phyloP scores from a whole-genome alignment of 106 monocot species.

The Cymbidium sinense region DNA sequence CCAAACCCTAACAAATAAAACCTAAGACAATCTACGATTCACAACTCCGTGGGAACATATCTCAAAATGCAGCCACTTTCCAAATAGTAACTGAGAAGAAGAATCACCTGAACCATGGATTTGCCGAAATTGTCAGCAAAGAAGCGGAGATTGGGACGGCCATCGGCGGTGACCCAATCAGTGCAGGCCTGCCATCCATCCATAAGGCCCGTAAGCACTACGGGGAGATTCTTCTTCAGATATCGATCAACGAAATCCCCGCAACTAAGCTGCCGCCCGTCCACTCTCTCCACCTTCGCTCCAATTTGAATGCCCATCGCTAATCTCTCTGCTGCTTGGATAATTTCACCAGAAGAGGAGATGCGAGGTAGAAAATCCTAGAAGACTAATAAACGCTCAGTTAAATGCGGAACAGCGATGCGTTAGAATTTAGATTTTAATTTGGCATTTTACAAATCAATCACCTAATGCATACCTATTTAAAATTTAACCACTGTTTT shows the following conservation, averaged over 20 bases:
- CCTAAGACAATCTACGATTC: not conserved
- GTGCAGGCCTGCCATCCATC: conserved; percentile 58
- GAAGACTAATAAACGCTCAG: too few species aligned
- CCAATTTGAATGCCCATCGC: conserved; percentile 25
- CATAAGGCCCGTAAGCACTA: conserved; percentile 81
- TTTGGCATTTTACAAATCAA: too few species aligned
- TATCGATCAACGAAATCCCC: conserved; percentile 57
- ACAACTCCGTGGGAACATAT: not conserved
- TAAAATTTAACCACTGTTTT: too few species aligned
- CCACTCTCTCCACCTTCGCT: conserved; percentile 65
- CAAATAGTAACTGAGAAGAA: not conserved
- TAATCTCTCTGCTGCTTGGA: not conserved
- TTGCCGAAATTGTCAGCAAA: conserved; percentile 47
- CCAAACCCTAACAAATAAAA: not conserved
- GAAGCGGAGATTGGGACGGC: conserved; percentile 68
- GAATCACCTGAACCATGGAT: conserved; percentile 48
- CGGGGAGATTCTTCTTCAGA: conserved; percentile 62
- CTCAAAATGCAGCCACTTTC: not conserved
- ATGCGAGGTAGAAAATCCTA: too few species aligned
- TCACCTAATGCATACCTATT: too few species aligned
- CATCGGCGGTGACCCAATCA: conserved; percentile 62
- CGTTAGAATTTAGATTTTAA: too few species aligned
- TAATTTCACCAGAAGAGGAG: too few species aligned
- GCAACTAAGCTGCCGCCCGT: conserved; percentile 55
- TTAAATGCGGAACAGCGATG: too few species aligned